Evolutionary conservation across 495 filamentous ascomycete genomes (phyloP), one percentile per base, ranked within the genome.

Genomic region (Penicillium cataractarum): DNA sequence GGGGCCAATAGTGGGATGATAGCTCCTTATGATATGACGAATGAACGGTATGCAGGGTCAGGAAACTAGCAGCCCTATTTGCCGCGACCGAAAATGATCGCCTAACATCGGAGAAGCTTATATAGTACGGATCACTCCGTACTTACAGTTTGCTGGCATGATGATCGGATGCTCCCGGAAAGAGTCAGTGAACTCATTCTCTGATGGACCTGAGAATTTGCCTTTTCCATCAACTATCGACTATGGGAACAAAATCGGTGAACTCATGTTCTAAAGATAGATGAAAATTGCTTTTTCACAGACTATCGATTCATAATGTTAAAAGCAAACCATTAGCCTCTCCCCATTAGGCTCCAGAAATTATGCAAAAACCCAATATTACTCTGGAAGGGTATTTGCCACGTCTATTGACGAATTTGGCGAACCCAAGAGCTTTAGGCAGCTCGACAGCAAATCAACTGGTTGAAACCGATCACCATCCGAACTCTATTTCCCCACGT

Each of bases 401-500:
- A 24, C 42, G 19, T 21, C 42, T 46, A 46, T 46, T 24, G 42
- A 21, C 7, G n/a, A 4, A 4, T 24, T 46, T 24, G 42, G 42
- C 7, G n/a, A 4, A 4, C 13, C 40, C 19, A 21, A 44, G 21
- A 46, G 24, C 4, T 7, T 29, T 15, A n/a, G 24, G 46, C 22
- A 50, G 46, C 46, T 17, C 17, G 7, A 13, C 24, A 21, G 24
- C 46, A 50, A 50, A 50, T 50, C 42, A 50, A 29, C 12, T 15
- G 15, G 13, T 50, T 5, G 42, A 19, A 46, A 19, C 42, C 17
- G 24, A 29, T 27, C 26, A 29, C 15, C 26, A 50, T 13, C 12
- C 46, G 24, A 32, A 53, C 49, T 32, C 35, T 32, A 26, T 54
- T 33, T 22, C 50, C 50, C 50, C 50, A 35, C n/a, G 10, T 21